Evolutionary conservation across 73 alveolate genomes (phyloP).

Genomic region (Paramecium sexaurelia): DNA sequence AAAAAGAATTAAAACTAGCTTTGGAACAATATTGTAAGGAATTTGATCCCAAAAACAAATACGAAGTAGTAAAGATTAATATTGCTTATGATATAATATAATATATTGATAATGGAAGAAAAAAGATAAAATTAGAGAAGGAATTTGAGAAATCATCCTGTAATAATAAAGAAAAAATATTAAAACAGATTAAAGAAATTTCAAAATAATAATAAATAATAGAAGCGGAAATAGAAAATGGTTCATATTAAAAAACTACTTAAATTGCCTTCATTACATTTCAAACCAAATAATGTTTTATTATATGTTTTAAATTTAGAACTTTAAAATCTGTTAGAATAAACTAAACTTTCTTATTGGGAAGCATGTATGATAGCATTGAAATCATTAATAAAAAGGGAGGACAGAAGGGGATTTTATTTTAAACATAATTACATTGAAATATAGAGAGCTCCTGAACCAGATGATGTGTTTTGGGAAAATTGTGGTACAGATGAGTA

Average conservation of each 20-base stretch:
- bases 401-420: neutral
- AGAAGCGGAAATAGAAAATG: neutral
- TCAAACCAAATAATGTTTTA: neutral
- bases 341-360: neutral
- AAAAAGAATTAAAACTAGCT: neutral
- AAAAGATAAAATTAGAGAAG: neutral
- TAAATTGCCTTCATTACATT: conserved; percentile 5
- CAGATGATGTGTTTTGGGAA: conserved; percentile 58
- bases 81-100: neutral
- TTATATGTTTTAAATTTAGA: neutral
- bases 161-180: neutral
- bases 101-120: neutral
- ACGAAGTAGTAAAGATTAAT: conserved; percentile 16
- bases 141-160: neutral
- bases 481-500: conserved; percentile 3
- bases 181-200: neutral
- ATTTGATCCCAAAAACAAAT: neutral
- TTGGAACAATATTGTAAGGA: neutral
- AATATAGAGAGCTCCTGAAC: conserved; percentile 56
- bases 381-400: neutral
- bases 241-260: neutral
- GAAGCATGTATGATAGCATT: neutral
- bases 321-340: neutral
- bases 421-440: neutral
- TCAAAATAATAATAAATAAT: neutral